A percentile compares a stretch with the other conserved stretches of the same genome.
These are phyloP conservation scores for Zymoseptoria pseudotritici DNA, from an alignment of 2,329 filamentous ascomycete species.

Conservation along the genomic window DNA sequence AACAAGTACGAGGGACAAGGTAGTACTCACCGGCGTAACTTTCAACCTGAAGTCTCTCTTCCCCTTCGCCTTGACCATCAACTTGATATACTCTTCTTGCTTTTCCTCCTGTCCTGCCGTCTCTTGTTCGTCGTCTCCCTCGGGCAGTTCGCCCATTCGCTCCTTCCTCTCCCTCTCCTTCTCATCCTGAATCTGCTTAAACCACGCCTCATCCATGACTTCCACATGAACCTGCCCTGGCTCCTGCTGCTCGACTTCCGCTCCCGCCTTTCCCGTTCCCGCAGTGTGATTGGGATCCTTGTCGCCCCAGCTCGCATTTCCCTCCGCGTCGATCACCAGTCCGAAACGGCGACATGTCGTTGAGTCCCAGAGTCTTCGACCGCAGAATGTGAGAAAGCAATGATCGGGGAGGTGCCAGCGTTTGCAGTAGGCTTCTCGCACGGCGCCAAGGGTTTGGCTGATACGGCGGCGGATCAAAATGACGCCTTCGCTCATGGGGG, in stretches of 20 bases:
- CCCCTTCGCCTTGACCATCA: constrained; percentile 47
- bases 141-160: constrained; percentile 1
- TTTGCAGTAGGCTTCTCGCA: constrained; percentile 62
- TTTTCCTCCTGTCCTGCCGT: constrained; percentile 25
- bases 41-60: constrained; percentile 45
- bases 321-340: constrained; percentile 43
- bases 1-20: background rate
- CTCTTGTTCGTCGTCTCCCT: constrained; percentile 11
- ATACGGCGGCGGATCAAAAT: constrained; percentile 60
- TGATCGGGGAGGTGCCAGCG: constrained; percentile 50
- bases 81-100: constrained; percentile 32
- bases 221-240: constrained; percentile 62
- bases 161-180: constrained; percentile 31
- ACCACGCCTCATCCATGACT: constrained; percentile 64
- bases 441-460: constrained; percentile 58
- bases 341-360: constrained; percentile 65
- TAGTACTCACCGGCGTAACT: constrained; percentile 39
- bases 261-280: constrained; percentile 27
- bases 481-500: constrained; percentile 52
- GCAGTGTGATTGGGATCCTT: constrained; percentile 23
- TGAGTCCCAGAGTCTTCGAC: constrained; percentile 63
- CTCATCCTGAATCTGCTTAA: constrained; percentile 44
- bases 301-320: constrained; percentile 16
- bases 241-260: constrained; percentile 43
- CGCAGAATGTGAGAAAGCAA: constrained; percentile 70